These are phyloP conservation scores for Saturnispora zaruensis DNA, from an alignment of 805 yeast species.

Conservation along the genomic window DNA sequence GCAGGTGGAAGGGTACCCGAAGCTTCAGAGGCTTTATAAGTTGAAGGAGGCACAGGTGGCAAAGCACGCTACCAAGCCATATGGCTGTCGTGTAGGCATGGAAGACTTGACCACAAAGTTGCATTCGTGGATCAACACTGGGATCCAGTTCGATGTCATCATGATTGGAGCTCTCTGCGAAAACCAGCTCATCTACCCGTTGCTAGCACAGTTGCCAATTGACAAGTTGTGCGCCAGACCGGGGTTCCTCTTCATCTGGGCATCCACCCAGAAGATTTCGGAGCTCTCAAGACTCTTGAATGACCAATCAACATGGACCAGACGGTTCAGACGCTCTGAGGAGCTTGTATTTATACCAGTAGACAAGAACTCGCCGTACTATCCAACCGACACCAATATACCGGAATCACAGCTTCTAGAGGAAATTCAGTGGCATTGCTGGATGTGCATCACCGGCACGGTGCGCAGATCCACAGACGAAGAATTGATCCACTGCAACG, in stretches of 20 bases:
- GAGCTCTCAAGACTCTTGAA: constrained; percentile 47
- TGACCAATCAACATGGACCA: constrained; percentile 34
- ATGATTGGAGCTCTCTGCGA: constrained; percentile 85
- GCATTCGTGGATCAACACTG: constrained; percentile 53
- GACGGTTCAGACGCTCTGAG: constrained; percentile 77
- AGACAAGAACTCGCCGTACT: constrained; percentile 55
- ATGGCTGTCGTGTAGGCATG: constrained; percentile 50
- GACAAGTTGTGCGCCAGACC: constrained; percentile 73
- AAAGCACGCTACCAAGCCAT: constrained; percentile 50
- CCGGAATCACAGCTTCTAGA: constrained; percentile 46
- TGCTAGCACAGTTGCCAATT: constrained; percentile 59
- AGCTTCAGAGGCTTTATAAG: constrained; percentile 56
- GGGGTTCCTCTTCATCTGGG: constrained; percentile 83
- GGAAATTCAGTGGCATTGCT: constrained; percentile 89
- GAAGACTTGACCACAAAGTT: constrained; percentile 50
- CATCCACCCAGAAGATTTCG: constrained; percentile 62
- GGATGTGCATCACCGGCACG: constrained; percentile 97
- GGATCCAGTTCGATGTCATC: constrained; percentile 73
- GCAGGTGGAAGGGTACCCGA: constrained; percentile 81
- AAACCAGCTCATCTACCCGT: constrained; percentile 56
- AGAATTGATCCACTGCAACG: constrained; percentile 82
- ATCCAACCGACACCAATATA: constrained; percentile 44
- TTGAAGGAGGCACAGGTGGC: constrained; percentile 53
- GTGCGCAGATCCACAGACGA: constrained; percentile 78
- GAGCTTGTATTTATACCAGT: constrained; percentile 77